Base-by-base conservation (phyloP, 495 filamentous ascomycete species). In the Aeminium ludgeri region DNA sequence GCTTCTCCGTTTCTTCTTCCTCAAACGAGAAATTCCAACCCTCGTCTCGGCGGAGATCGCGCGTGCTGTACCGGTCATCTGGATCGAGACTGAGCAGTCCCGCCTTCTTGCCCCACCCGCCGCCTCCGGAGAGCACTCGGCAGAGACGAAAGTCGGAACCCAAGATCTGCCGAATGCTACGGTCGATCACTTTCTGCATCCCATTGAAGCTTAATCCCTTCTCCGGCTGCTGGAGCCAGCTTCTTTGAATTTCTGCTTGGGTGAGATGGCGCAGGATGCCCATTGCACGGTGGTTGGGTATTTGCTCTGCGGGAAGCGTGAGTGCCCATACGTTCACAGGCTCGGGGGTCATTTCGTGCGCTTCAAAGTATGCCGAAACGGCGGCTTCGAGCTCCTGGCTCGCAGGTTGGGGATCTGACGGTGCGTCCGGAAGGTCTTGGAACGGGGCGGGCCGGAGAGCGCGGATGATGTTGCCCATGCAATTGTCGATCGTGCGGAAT, bases 51-150 rank as follows among this genome's bases (percentile, higher is more conserved):
- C 45, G 33, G 1, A 48, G 36, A 1, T 48, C 45, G 6, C 45
- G 39, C 13, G 29, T 43, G 23, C 15, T 37, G 32, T 43, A 43
- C 11, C n/a, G 37, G 6, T 23, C 32, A 25, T 83, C 71, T 15
- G 83, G 82, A 53, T 91, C 84, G 0, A 94, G 63, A 6, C 83
- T 85, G 5, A 93, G 62, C 10, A 94, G 65, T 3, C 86, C 86
- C 41, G 76, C 73, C 56, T 91, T 94, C 46, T 72, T 63, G 4
- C 86, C 86, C 86, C 86, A 94, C 34, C 86, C 86, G 38, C 86
- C 86, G 45, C 86, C 86, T 16, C 86, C 86, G 55, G 82, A 89
- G 41, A 89, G 47, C 1, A 65, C 62, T 13, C 53, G 47, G 40
- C 55, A 54, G 2, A 65, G 40, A n/a, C 52, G 44, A n/a, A 51